Evolutionary conservation across 2,329 filamentous ascomycete genomes (phyloP).

Genomic region (Aspergillus tubingensis): DNA sequence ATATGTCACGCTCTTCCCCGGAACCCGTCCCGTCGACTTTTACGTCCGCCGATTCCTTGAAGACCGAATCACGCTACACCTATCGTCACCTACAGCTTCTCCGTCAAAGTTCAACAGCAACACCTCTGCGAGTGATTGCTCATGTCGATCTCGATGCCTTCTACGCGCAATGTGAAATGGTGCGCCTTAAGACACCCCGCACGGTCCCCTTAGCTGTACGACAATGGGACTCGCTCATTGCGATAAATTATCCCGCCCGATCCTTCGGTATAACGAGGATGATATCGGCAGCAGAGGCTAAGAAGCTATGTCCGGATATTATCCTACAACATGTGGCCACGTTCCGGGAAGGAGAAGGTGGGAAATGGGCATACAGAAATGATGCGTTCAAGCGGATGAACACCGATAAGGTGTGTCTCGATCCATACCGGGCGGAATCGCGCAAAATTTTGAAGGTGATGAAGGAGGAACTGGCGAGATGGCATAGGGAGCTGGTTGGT

Average conservation of each 20-base stretch:
- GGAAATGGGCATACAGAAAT: conserved; percentile 83
- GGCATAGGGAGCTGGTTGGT: conserved; percentile 28
- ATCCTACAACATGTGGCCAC: conserved; percentile 92
- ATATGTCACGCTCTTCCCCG: conserved; percentile 70
- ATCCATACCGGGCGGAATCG: conserved; percentile 85
- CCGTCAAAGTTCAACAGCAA: conserved; percentile 67
- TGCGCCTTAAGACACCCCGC: conserved; percentile 73
- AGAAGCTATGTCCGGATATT: conserved; percentile 80
- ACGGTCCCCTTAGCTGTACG: conserved; percentile 86
- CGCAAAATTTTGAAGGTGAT: conserved; percentile 78
- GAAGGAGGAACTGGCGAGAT: conserved; percentile 67
- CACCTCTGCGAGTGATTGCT: conserved; percentile 81
- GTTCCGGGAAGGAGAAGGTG: conserved; percentile 84
- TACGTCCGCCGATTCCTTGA: conserved; percentile 51
- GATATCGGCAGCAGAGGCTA: conserved; percentile 76
- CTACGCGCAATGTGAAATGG: conserved; percentile 95
- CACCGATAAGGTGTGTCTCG: conserved; percentile 90
- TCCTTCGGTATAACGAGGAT: conserved; percentile 77
- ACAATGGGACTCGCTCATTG: conserved; percentile 94
- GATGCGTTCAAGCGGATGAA: conserved; percentile 77
- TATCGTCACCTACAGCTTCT: conserved; percentile 80
- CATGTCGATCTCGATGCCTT: conserved; percentile 97
- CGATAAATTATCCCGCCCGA: conserved; percentile 91
- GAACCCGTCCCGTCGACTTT: conserved; percentile 26
- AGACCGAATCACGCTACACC: conserved; percentile 70